Base-by-base conservation (phyloP, 192 early-diverging fungal species). In the Linnemannia exigua region DNA sequence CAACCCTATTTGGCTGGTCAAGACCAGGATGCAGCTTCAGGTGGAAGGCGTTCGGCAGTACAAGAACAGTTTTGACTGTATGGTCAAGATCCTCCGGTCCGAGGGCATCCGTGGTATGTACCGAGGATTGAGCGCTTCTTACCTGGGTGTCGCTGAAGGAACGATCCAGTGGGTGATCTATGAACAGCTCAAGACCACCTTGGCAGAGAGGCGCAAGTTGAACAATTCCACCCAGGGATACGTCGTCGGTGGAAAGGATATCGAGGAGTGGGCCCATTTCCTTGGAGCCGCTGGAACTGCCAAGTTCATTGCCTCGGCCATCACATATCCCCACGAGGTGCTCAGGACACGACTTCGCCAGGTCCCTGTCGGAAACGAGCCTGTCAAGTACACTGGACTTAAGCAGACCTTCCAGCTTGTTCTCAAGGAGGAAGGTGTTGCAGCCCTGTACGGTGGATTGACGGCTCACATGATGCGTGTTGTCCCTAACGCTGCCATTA, bases 1-100 rank as follows among this genome's bases (percentile, higher is more conserved):
- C 2, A 98, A 97, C 80, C 98, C 98, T 0, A 99, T 99, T 33
- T 99, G 98, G 98, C 91, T 99, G 61, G 93, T 99, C 51, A 99
- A 99, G 79, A 99, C 98, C 0, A 89, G 98, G 68, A 95, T 99
- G 91, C 98, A 99, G 88, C 87, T 99, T 72, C 95, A 96, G 84
- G 78, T 88, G 4, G 88, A 79, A 28, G 80, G 82, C 16, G 74
- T 87, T 20, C 52, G 70, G 9, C 79, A 81, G 66, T 98, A 98
- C 88, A 90, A 89, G 44, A 97, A 93, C 91, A 97, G 95, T 67
- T 80, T 96, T 44, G 92, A 97, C 44, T 98, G 97, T 75, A 67
- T 94, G 6, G 71, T 87, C 22, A 79, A 88, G 36, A 94, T 99
- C 11, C 36, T 98, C 3, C 82, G 86, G 70, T 92, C 95, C 38